Evolutionary conservation across 495 filamentous ascomycete species (phyloP), one percentile per base, ranked within the genome.

Genomic region (Elasticomyces elasticus): DNA sequence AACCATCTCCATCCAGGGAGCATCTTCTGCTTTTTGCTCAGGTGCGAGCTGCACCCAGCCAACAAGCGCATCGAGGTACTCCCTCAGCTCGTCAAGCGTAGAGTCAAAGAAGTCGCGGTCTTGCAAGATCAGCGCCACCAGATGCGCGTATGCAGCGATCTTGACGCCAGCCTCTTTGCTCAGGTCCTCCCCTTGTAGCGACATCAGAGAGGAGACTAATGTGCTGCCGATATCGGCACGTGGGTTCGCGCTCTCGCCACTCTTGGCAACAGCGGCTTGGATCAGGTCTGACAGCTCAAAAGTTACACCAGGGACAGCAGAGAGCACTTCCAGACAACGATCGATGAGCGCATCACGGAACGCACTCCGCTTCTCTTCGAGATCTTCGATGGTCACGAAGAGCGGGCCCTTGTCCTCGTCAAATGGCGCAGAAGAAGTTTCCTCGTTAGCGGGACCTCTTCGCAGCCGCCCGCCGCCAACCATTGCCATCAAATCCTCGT

Each of bases 231-330:
- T 85, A 49, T 91, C 86, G 46, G 78, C 77, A 26, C 84, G 78
- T 66, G 82, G 76, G 9, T 74, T 70, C 11, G 81, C 77, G 2
- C 82, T 79, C 51, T 84, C 81, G 26, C 72, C 66, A 10, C 81
- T 76, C 62, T 86, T 91, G 49, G 80, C 76, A 12, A 90, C 79
- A 5, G 86, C 83, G 19, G 84, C 82, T 42, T 76, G 76, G 51
- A 99, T 89, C 15, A 99, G 73, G 53, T 94, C 90, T 1, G 87
- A 77, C 51, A 99, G 74, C 62, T 97, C 89, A 60, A 95, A 94
- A 2, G 94, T 95, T 4, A 91, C 83, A 60, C 88, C 85, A 23
- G 85, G 80, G 55, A 96, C 89, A 50, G 83, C 81, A 62, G 88
- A 86, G 35, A 97, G 78, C 46, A 96, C 81, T 66, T 97, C 89